Evolutionary conservation across 1,284 basidiomycete species (phyloP), one percentile per base, ranked within the genome.

Genomic region (Cutaneotrichosporon cyanovorans): DNA sequence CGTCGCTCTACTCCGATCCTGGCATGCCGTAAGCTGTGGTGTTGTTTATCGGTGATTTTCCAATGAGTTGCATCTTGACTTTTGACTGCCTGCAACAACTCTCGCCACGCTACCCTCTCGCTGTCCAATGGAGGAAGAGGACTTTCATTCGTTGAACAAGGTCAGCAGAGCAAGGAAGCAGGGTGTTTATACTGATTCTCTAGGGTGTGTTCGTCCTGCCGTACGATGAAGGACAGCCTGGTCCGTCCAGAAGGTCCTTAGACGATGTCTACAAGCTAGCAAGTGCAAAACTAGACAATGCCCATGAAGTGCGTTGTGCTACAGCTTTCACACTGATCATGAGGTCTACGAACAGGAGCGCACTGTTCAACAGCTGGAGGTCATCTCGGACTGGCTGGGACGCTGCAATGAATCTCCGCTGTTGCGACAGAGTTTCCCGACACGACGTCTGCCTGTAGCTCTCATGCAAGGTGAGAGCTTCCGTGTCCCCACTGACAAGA

Each of bases 171-270:
- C 15, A 3, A 12, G 0, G 14, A 9, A 14, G n/a, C 20, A 23
- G 5, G 21, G 16, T 7, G 2, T 10, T n/a, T n/a, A n/a, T 2
- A 21, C 46, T 52, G 35, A 52, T 35, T n/a, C 1, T 19, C 4
- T 20, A 66, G 64, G 64, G 64, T 31, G 60, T 66, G 6, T 62
- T 62, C 45, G 55, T 65, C 35, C 36, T 65, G 16, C 62, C 63
- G 14, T 65, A 57, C 46, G 36, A 56, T 12, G 47, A 40, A 50
- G 53, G 57, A 49, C 15, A 45, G 32, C 28, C 56, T 31, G 36
- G 35, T 2, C 36, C 42, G 0, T 42, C 42, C 11, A 41, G n/a
- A 8, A n/a, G 53, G 12, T 56, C 60, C 0, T 37, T 68, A 8
- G 40, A 51, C 21, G 14, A 41, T 37, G 47, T 61, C 2, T 68